phyloP scores from a whole-genome alignment of 441 rosid species.

The Gossypium schwendimanii region DNA sequence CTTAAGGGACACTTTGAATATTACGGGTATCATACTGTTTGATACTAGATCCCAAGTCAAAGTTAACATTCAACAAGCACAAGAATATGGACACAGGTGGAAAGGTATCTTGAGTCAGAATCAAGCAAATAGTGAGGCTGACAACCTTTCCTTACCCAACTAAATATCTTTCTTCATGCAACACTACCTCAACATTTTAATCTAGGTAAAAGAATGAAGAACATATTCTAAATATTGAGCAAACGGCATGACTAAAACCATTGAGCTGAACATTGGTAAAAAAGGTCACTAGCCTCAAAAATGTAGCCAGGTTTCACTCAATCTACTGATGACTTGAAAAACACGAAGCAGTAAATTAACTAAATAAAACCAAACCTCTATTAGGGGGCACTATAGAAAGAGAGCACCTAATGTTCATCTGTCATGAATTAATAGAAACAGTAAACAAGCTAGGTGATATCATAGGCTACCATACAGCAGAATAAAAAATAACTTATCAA shows the following conservation, averaged over 20 bases:
- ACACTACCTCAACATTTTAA: background rate
- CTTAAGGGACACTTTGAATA: background rate
- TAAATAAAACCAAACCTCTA: background rate
- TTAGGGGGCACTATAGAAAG: background rate
- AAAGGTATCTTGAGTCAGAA: background rate
- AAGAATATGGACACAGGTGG: background rate
- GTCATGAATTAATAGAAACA: background rate
- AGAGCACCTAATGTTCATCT: background rate
- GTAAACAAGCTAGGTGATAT: background rate
- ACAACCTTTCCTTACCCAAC: background rate
- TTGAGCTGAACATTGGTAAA: background rate
- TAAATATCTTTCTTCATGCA: background rate
- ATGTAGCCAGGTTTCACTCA: background rate
- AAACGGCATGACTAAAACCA: background rate
- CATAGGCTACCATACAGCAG: slow-evolving; percentile 1
- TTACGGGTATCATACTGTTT: background rate
- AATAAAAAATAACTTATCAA: background rate
- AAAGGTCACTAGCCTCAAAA: background rate
- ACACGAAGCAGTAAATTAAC: background rate
- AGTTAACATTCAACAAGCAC: background rate
- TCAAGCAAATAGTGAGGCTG: background rate
- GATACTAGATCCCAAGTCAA: slow-evolving; percentile 1
- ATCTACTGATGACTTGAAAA: slow-evolving; percentile 6
- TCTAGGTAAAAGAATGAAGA: slow-evolving; percentile 1
- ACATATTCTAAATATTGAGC: background rate